Conservation (phyloP, 257 asterid species). For the Fraxinus quadrangulata region DNA sequence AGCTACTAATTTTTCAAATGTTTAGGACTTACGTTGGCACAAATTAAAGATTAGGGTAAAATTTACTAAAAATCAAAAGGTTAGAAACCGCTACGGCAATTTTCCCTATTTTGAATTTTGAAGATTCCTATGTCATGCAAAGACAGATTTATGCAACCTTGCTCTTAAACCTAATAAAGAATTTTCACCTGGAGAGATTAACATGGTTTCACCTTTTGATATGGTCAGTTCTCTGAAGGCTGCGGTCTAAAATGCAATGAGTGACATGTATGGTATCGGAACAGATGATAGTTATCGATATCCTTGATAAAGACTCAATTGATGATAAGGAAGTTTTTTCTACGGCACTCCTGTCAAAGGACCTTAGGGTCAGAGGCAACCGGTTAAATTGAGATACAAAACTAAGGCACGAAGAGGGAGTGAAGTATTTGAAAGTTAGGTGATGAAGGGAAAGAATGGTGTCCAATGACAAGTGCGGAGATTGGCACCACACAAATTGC, state of each 20-base stretch:
- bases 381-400: conserved; percentile 50
- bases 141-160: conserved; percentile 33
- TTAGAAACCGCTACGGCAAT: too few relatives aligned
- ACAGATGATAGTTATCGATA: conserved; percentile 41
- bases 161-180: conserved; percentile 28
- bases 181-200: conserved; percentile 45
- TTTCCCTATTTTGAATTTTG: too few relatives aligned
- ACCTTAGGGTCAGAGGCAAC: conserved; percentile 49
- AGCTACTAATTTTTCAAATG: too few relatives aligned
- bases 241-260: conserved; percentile 53
- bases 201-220: conserved; percentile 64
- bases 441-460: conserved; percentile 98
- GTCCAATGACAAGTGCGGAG: conserved; percentile 74
- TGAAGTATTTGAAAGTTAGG: conserved; percentile 62
- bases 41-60: too few relatives aligned
- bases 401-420: conserved; percentile 69
- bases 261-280: conserved; percentile 73
- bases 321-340: conserved; percentile 63
- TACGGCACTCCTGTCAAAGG: conserved; percentile 62
- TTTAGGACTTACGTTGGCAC: too few relatives aligned
- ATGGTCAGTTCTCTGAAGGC: conserved; percentile 66
- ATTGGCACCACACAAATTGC: conserved; percentile 91
- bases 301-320: conserved; percentile 47
- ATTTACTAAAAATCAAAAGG: too few relatives aligned
- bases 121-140: conserved; percentile 36